A percentile compares a stretch with the other conserved stretches of the same genome.
Conservation (phyloP, 345 rosid species). For the Lagerstroemia speciosa region DNA sequence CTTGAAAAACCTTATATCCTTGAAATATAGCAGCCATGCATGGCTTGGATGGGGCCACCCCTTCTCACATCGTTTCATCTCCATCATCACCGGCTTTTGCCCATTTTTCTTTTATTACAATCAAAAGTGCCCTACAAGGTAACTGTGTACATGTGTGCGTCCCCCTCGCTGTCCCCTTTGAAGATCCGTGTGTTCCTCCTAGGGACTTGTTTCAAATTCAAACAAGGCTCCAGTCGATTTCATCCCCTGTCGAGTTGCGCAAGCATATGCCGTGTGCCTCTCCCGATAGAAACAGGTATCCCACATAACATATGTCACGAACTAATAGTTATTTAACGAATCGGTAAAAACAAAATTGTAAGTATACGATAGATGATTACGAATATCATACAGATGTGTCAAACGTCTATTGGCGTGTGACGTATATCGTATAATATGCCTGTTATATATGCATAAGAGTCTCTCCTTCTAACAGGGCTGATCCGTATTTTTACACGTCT, state of each 20-base stretch:
- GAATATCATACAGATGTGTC: too few species aligned
- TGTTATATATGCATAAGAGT: too few species aligned
- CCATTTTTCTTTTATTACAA: background rate
- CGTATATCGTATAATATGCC: too few species aligned
- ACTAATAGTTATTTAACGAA: too few species aligned
- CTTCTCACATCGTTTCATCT: background rate
- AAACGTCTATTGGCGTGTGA: too few species aligned
- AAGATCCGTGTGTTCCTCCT: background rate
- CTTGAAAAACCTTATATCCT: background rate
- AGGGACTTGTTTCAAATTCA: background rate
- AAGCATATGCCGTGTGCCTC: background rate
- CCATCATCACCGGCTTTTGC: constrained; percentile 1
- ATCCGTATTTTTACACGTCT: too few species aligned
- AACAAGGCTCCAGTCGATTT: background rate
- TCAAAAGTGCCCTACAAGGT: background rate
- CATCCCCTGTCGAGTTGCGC: background rate
- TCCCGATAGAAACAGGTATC: too few species aligned
- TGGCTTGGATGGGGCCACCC: background rate
- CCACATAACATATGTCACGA: too few species aligned
- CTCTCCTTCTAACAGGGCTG: too few species aligned
- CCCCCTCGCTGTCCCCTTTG: background rate
- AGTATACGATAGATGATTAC: too few species aligned
- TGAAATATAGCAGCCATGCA: constrained; percentile 1
- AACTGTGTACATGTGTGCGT: background rate
- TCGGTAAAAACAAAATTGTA: too few species aligned